Conservation (phyloP, 306 rosid species). For the Gleditsia sinensis region DNA sequence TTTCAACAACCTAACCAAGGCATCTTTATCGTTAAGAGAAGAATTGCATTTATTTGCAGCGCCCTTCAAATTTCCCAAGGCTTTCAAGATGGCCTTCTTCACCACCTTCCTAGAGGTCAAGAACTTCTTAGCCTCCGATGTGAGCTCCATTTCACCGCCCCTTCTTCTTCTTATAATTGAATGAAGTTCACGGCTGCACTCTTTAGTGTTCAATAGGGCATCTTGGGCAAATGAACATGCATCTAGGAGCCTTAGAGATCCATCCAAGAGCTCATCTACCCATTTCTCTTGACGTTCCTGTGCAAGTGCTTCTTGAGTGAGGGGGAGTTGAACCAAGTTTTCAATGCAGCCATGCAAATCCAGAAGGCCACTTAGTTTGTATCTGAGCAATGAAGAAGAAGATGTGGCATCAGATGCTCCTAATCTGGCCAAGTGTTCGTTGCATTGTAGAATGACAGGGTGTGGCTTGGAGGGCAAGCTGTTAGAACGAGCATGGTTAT, state of each 20-base stretch:
- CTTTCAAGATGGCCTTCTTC: slow-evolving; percentile 36
- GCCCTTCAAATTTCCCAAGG: slow-evolving; percentile 32
- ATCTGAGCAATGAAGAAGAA: not conserved
- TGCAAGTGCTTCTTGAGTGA: slow-evolving; percentile 32
- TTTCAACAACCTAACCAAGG: slow-evolving; percentile 11
- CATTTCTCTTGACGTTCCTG: slow-evolving; percentile 33
- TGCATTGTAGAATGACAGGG: not conserved
- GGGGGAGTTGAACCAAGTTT: slow-evolving; percentile 31
- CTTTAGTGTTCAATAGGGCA: slow-evolving; percentile 35
- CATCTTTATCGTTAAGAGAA: not conserved
- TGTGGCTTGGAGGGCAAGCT: not conserved
- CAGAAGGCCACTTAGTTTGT: slow-evolving; percentile 20
- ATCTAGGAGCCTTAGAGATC: slow-evolving; percentile 44
- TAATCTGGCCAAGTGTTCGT: not conserved
- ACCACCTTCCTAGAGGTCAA: slow-evolving; percentile 44
- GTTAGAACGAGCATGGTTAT: not conserved
- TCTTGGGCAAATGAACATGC: slow-evolving; percentile 37
- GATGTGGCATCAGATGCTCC: not conserved
- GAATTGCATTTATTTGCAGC: not conserved
- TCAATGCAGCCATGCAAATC: slow-evolving; percentile 40
- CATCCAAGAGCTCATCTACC: slow-evolving; percentile 41
- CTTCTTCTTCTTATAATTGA: slow-evolving; percentile 31
- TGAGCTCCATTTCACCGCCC: slow-evolving; percentile 30
- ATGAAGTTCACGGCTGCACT: slow-evolving; percentile 36
- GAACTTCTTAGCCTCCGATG: slow-evolving; percentile 34